Percentiles rank a stretch among this genome's conserved stretches.
phyloP scores from a whole-genome alignment of 306 rosid species.

The Trifolium subterraneum region DNA sequence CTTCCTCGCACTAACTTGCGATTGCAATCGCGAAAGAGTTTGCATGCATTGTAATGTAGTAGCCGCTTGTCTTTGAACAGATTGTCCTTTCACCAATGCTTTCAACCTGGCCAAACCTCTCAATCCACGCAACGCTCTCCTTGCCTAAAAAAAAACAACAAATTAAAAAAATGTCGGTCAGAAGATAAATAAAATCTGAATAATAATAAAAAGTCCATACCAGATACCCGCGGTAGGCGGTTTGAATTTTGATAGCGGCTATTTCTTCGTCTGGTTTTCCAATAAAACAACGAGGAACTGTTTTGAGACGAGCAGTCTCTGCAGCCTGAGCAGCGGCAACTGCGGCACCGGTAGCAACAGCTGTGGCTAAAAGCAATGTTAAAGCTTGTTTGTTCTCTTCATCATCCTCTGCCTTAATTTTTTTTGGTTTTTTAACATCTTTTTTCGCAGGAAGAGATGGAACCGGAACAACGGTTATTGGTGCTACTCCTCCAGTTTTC shows the following conservation, averaged over 20 bases:
- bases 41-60: conserved; percentile 88
- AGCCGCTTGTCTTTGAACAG: conserved; percentile 81
- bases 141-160: conserved; percentile 56
- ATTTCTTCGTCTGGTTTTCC: conserved; percentile 58
- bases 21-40: conserved; percentile 78
- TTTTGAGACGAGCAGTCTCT: conserved; percentile 62
- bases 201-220: conserved; percentile 43
- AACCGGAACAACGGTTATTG: conserved; percentile 38
- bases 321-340: conserved; percentile 83
- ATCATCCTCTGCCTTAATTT: conserved; percentile 49
- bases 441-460: conserved; percentile 46
- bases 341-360: conserved; percentile 86
- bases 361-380: conserved; percentile 83
- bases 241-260: conserved; percentile 81
- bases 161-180: background rate
- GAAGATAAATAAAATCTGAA: background rate
- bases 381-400: conserved; percentile 71
- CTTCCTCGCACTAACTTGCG: conserved; percentile 78
- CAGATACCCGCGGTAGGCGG: conserved; percentile 72
- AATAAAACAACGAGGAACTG: conserved; percentile 33
- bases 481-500: conserved; percentile 36
- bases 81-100: conserved; percentile 72
- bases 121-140: conserved; percentile 73
- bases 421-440: conserved; percentile 37
- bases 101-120: conserved; percentile 87